Evolutionary conservation across 371 early-diverging fungal genomes (phyloP).

Genomic region (Mortierella sp.): DNA sequence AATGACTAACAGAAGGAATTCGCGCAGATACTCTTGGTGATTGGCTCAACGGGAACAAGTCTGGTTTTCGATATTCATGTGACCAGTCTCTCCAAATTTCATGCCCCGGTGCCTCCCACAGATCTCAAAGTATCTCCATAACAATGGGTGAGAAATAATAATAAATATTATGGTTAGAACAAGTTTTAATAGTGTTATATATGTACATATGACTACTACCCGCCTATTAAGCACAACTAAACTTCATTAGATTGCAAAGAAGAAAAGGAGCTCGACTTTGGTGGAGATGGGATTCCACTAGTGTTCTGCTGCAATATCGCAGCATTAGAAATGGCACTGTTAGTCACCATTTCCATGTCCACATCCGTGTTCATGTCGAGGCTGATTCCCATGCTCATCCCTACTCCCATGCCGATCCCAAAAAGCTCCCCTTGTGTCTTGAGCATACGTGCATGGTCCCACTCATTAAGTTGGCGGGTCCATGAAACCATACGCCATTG

Average conservation of each 20-base stretch:
- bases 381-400: slow-evolving; percentile 8
- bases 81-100: not conserved
- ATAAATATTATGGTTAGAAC: too few species aligned
- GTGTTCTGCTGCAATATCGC: not conserved
- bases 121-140: too few species aligned
- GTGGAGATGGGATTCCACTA: slow-evolving; percentile 16
- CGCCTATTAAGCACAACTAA: not conserved
- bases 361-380: slow-evolving; percentile 6
- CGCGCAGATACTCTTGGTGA: too few species aligned
- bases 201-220: too few species aligned
- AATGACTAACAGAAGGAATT: too few species aligned
- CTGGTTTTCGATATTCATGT: not conserved
- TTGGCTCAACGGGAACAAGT: not conserved
- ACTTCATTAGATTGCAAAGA: slow-evolving; percentile 1
- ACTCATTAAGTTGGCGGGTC: slow-evolving; percentile 51
- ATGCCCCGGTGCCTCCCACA: too few species aligned
- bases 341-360: not conserved
- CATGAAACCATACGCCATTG: slow-evolving; percentile 50
- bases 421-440: slow-evolving; percentile 27
- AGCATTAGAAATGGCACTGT: not conserved
- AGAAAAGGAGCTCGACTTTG: not conserved
- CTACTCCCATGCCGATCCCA: slow-evolving; percentile 20
- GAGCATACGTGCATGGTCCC: slow-evolving; percentile 52
- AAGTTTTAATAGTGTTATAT: not conserved
- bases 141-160: too few species aligned